Conservation (phyloP, 495 filamentous ascomycete species). For the Xylaria cubensis region DNA sequence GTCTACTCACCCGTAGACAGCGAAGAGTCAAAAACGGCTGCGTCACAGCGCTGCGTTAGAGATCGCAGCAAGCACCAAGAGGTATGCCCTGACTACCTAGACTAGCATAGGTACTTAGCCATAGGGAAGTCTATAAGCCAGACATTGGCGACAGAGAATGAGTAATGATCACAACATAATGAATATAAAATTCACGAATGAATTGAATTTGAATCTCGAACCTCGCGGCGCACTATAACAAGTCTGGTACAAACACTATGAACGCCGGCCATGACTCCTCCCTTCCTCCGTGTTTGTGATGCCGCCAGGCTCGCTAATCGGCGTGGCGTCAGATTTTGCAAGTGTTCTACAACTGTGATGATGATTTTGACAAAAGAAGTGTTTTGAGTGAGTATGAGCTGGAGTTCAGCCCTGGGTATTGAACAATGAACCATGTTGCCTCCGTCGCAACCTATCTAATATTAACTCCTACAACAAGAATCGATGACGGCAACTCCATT, state of each 20-base stretch:
- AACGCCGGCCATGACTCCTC: slow-evolving; percentile 15
- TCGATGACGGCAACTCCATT: slow-evolving; percentile 8
- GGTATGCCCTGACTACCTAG: not conserved
- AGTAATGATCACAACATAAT: not conserved
- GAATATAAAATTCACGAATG: not conserved
- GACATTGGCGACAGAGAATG: not conserved
- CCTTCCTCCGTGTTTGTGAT: slow-evolving; percentile 3
- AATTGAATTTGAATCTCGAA: not conserved
- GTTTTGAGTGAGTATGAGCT: not conserved
- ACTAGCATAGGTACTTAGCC: not conserved
- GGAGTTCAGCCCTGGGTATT: not conserved
- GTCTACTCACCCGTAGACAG: not conserved
- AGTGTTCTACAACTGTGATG: slow-evolving; percentile 7
- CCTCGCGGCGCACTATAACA: not conserved
- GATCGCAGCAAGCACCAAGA: not conserved
- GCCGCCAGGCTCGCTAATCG: not conserved
- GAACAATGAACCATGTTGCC: not conserved
- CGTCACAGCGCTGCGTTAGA: not conserved
- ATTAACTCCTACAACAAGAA: slow-evolving; percentile 20
- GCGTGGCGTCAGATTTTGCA: not conserved
- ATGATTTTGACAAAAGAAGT: slow-evolving; percentile 5
- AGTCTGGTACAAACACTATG: slow-evolving; percentile 12
- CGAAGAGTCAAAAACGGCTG: not conserved
- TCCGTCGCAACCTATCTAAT: slow-evolving; percentile 12
- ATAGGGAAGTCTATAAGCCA: not conserved